A percentile compares a stretch with the other conserved stretches of the same genome.
Evolutionary conservation across 2,329 filamentous ascomycete genomes (phyloP).

Genomic region (Bimuria novae-zelandiae): DNA sequence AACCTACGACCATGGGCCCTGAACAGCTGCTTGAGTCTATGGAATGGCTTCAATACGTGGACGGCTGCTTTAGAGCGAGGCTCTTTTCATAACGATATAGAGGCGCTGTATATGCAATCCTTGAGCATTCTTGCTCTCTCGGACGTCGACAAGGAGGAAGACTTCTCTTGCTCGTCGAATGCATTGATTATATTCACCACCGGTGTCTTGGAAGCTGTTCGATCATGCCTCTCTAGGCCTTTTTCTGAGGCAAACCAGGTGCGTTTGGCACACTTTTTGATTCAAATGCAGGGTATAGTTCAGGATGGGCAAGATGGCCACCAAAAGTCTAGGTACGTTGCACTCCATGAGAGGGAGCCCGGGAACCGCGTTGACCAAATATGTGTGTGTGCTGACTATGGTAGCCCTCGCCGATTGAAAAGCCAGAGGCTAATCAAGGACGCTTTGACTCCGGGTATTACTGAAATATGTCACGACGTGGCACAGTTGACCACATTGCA

Average conservation of each 20-base stretch:
- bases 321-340: background rate
- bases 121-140: conserved; percentile 23
- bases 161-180: conserved; percentile 24
- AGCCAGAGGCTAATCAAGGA: conserved; percentile 16
- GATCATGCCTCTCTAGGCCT: conserved; percentile 15
- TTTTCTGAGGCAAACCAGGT: conserved; percentile 29
- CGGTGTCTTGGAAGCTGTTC: conserved; percentile 26
- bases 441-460: conserved; percentile 22
- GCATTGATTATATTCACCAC: conserved; percentile 22
- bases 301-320: background rate
- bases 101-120: conserved; percentile 28
- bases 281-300: conserved; percentile 23
- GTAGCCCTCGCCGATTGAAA: conserved; percentile 4
- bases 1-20: conserved; percentile 31
- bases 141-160: background rate
- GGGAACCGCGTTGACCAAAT: background rate
- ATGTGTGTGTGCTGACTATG: background rate
- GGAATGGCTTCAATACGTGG: conserved; percentile 32
- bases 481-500: conserved; percentile 23
- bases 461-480: conserved; percentile 24
- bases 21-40: conserved; percentile 30
- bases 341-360: background rate
- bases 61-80: conserved; percentile 14
- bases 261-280: conserved; percentile 25
- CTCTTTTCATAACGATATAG: conserved; percentile 24